Base-by-base conservation (phyloP, 1,139 yeast species). In the Geotrichum candidum region DNA sequence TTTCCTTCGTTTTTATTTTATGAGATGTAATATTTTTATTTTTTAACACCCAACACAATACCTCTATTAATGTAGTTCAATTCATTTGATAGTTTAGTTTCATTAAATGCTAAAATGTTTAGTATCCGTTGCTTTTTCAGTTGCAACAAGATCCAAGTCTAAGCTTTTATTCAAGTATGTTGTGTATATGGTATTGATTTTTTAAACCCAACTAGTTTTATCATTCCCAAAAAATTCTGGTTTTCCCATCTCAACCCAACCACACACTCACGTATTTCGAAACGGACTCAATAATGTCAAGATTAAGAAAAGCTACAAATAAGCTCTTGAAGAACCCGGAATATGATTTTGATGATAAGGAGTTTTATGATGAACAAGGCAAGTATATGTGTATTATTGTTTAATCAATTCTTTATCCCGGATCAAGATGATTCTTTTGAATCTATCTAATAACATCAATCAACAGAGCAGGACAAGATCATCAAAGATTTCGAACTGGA, bases 401-500 rank as follows among this genome's bases (percentile, higher is more conserved):
- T 53, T 51, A 15, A 11, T 13, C n/a, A 27, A 50, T 10, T 50
- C n/a, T 23, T 50, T 3, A 18, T 15, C 15, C 22, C 10, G 18
- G 18, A 54, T 18, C 25, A 23, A 25, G 15, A 15, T 50, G 45
- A 45, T 25, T 27, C 48, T 53, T n/a, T 13, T 9, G 22, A 15
- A 50, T n/a, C 41, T 46, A 11, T 33, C 45, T 5, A 35, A 9
- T 35, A 56, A 31, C 11, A 15, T 27, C 22, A 48, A 53, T 59
- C 50, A 48, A 56, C 51, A 65, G 73, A 71, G 58, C 77, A 74
- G 63, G 73, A 74, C 56, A 67, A 67, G 48, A 62, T 73, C 45
- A 61, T 75, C 5, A 61, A 58, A 11, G 65, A 65, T 35, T 66
- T 74, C 61, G 67, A 69, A 55, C 57, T 62, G 18, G 67, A 71